Percentiles rank a stretch among this genome's conserved stretches.
Conservation (phyloP, 345 rosid genomes). For the Moringa oleifera region DNA sequence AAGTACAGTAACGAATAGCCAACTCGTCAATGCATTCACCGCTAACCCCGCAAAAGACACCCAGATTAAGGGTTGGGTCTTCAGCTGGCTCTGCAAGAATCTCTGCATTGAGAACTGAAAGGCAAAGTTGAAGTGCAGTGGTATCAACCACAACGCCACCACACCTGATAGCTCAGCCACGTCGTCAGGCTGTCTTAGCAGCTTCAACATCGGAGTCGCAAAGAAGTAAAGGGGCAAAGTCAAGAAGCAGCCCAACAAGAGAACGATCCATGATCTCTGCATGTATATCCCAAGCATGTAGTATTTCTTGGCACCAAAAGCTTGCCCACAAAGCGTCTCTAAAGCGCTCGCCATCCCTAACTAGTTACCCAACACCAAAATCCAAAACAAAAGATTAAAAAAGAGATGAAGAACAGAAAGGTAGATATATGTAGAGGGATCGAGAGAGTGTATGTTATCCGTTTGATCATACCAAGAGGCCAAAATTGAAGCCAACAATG, state of each 20-base stretch:
- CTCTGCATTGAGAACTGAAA: conserved; percentile 52
- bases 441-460: no score
- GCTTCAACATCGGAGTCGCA: conserved; percentile 50
- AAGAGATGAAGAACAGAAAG: no score
- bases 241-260: conserved; percentile 37
- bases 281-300: conserved; percentile 59
- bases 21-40: conserved; percentile 40
- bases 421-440: no score
- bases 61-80: conserved; percentile 40
- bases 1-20: conserved; percentile 41
- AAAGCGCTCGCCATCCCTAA: conserved; percentile 78
- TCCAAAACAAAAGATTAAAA: no score
- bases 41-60: conserved; percentile 25
- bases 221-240: conserved; percentile 46
- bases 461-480: conserved; percentile 66
- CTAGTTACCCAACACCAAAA: conserved; percentile 15
- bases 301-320: conserved; percentile 58
- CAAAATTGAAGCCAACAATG: conserved; percentile 64
- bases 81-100: conserved; percentile 62
- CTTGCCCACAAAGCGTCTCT: conserved; percentile 74
- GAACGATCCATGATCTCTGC: conserved; percentile 70
- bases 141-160: conserved; percentile 45
- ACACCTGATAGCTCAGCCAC: conserved; percentile 54
- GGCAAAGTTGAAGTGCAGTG: conserved; percentile 57
- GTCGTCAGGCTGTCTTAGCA: conserved; percentile 55